Percentiles rank a stretch among this genome's conserved stretches.
These are phyloP conservation scores for Vachellia collinsii DNA, from an alignment of 306 rosid genomes.

Conservation along the genomic window DNA sequence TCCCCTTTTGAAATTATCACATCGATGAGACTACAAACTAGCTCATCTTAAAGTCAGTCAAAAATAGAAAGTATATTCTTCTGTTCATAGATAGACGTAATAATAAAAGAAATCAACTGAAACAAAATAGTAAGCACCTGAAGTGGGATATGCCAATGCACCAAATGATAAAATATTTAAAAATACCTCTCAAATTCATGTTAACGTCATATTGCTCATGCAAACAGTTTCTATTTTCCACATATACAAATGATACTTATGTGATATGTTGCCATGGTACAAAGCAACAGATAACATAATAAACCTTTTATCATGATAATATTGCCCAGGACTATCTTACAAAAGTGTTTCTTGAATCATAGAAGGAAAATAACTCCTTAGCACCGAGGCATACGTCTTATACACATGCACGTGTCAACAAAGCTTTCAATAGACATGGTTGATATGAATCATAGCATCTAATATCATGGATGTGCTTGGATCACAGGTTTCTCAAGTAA, in stretches of 20 bases:
- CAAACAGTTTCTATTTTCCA: background rate
- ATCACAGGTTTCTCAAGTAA: background rate
- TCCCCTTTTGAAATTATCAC: background rate
- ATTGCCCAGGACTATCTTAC: background rate
- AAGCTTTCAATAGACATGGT: no score
- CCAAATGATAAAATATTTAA: background rate
- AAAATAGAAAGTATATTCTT: background rate
- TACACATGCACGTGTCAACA: background rate
- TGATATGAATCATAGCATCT: background rate
- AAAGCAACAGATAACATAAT: background rate
- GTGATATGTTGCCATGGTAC: background rate
- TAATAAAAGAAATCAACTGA: background rate
- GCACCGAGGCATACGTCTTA: background rate
- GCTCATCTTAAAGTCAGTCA: background rate
- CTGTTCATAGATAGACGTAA: background rate
- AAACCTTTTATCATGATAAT: background rate
- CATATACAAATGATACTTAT: background rate
- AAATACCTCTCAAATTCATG: background rate
- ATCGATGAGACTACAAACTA: background rate
- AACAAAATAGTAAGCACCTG: background rate
- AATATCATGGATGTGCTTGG: background rate
- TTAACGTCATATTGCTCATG: background rate
- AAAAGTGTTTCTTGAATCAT: background rate
- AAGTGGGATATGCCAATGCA: background rate
- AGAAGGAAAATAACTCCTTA: background rate